Evolutionary conservation across 2,329 filamentous ascomycete genomes (phyloP).

Genomic region (Bipolaris bicolor): DNA sequence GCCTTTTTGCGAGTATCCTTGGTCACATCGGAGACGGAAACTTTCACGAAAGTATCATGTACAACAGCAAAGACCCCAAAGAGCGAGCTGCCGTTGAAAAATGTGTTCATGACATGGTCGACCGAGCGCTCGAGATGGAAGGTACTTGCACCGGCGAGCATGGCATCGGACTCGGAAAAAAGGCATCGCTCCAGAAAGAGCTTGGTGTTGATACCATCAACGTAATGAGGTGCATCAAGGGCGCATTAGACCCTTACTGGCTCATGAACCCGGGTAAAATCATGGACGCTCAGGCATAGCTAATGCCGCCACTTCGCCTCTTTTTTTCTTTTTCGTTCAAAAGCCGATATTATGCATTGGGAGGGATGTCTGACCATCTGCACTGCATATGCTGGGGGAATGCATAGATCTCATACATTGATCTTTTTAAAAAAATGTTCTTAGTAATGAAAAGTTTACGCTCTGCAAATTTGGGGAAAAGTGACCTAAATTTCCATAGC

Average conservation of each 20-base stretch:
- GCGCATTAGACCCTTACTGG: constrained; percentile 83
- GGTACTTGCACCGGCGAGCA: constrained; percentile 92
- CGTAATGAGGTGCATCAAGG: constrained; percentile 85
- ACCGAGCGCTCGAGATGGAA: constrained; percentile 90
- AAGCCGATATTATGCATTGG: constrained; percentile 24
- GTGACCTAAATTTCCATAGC: not conserved
- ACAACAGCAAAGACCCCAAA: constrained; percentile 70
- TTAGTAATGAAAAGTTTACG: constrained; percentile 1
- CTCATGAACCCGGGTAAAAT: constrained; percentile 94
- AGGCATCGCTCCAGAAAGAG: constrained; percentile 77
- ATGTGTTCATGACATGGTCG: constrained; percentile 88
- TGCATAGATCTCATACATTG: constrained; percentile 2
- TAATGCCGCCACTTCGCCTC: not conserved
- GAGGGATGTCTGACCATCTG: constrained; percentile 24
- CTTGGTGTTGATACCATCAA: constrained; percentile 79
- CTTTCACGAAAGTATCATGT: constrained; percentile 93
- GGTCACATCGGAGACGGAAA: constrained; percentile 94
- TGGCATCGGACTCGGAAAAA: constrained; percentile 85
- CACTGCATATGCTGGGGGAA: constrained; percentile 14
- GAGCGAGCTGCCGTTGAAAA: constrained; percentile 78
- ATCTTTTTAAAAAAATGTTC: not conserved
- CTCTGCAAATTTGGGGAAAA: not conserved
- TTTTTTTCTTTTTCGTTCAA: not conserved
- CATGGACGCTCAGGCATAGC: constrained; percentile 63
- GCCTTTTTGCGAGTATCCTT: constrained; percentile 83